Percentiles rank a stretch among this genome's conserved stretches.
Conservation (phyloP, 2,329 filamentous ascomycete genomes). For the Myriosclerotinia duriaeana region DNA sequence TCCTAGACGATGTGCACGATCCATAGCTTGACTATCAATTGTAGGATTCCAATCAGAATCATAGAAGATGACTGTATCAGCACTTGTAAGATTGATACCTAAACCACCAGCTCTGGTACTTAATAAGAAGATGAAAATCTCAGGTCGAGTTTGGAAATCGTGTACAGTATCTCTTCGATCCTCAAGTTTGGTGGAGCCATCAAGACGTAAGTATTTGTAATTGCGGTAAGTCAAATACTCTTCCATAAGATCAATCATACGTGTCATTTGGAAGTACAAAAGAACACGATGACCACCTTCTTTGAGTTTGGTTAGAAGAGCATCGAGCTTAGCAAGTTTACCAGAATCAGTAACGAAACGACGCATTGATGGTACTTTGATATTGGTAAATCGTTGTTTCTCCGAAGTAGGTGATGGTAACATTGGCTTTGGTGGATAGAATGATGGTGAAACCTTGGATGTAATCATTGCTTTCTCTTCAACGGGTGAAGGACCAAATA, state of each 20-base stretch:
- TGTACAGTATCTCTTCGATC: slow-evolving; percentile 94
- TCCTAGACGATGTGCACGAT: slow-evolving; percentile 94
- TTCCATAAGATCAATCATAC: slow-evolving; percentile 99
- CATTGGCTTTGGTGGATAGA: slow-evolving; percentile 63
- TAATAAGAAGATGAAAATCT: slow-evolving; percentile 95
- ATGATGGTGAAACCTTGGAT: slow-evolving; percentile 64
- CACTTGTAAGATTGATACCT: slow-evolving; percentile 94
- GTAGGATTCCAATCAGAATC: slow-evolving; percentile 99
- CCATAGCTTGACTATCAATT: slow-evolving; percentile 98
- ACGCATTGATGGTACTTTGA: slow-evolving; percentile 91
- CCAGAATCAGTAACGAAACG: slow-evolving; percentile 97
- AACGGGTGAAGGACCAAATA: slow-evolving; percentile 64
- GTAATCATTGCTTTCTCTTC: slow-evolving; percentile 75
- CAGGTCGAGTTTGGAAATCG: slow-evolving; percentile 90
- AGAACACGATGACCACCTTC: slow-evolving; percentile 89
- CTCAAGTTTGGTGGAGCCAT: slow-evolving; percentile 95
- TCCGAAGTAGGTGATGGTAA: slow-evolving; percentile 77
- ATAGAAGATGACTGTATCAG: slow-evolving; percentile 99
- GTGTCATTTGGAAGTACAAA: slow-evolving; percentile 99
- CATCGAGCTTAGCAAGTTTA: slow-evolving; percentile 88
- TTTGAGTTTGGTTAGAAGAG: slow-evolving; percentile 85
- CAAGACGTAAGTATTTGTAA: slow-evolving; percentile 96
- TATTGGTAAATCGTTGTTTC: slow-evolving; percentile 84
- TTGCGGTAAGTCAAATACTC: slow-evolving; percentile 98
- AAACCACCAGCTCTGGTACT: slow-evolving; percentile 96